A percentile compares a stretch with the other conserved stretches of the same genome.
These are phyloP conservation scores for Nannochloris sp. DNA, from an alignment of 139 green algal species.

Conservation along the genomic window DNA sequence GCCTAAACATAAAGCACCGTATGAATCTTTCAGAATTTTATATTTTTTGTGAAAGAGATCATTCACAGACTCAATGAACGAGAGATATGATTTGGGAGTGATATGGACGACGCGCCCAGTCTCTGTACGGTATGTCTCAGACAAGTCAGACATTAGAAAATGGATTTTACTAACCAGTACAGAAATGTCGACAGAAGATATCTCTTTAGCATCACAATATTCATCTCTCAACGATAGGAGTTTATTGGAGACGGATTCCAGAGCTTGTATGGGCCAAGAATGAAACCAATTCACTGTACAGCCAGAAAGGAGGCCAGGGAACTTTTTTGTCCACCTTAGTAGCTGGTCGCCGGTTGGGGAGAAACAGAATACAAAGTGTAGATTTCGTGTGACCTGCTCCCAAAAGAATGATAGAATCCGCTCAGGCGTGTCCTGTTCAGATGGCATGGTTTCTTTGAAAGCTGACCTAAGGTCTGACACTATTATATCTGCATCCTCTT, in stretches of 20 bases:
- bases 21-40: slow-evolving; percentile 32
- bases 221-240: background rate
- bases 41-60: slow-evolving; percentile 75
- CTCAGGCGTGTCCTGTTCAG: slow-evolving; percentile 11
- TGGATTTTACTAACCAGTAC: background rate
- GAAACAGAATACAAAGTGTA: slow-evolving; percentile 91
- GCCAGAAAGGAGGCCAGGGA: slow-evolving; percentile 87
- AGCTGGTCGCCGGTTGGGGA: slow-evolving; percentile 86
- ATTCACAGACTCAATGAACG: slow-evolving; percentile 86
- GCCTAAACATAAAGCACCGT: slow-evolving; percentile 57
- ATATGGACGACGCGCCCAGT: slow-evolving; percentile 80
- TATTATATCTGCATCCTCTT: slow-evolving; percentile 91
- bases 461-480: slow-evolving; percentile 74
- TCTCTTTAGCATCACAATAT: background rate
- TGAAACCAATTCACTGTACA: slow-evolving; percentile 93
- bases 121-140: background rate
- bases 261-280: slow-evolving; percentile 64
- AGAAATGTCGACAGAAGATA: background rate
- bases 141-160: background rate
- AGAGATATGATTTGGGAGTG: slow-evolving; percentile 88
- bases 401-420: slow-evolving; percentile 84
- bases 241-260: slow-evolving; percentile 45
- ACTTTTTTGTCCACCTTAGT: slow-evolving; percentile 72
- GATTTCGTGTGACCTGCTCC: slow-evolving; percentile 76
- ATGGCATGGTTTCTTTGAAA: background rate